Evolutionary conservation across 768 basidiomycete genomes (phyloP).

Genomic region (Hygrophorus russula): DNA sequence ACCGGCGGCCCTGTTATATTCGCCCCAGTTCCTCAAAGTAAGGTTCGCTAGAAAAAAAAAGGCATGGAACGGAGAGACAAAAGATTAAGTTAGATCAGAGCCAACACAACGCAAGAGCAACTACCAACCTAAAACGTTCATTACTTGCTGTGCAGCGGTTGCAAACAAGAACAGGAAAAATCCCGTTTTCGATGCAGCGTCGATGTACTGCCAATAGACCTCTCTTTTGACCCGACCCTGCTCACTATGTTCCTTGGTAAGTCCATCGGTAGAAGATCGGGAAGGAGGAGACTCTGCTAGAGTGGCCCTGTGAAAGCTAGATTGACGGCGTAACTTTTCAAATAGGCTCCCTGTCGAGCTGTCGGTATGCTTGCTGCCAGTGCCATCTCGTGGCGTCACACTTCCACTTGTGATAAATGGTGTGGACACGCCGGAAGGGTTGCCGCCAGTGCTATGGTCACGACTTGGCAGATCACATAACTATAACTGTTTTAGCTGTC

Average conservation of each 20-base stretch:
- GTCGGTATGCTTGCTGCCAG: not conserved
- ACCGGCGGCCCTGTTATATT: constrained; percentile 56
- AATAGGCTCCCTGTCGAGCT: not conserved
- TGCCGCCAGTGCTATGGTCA: constrained; percentile 32
- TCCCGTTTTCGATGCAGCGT: constrained; percentile 66
- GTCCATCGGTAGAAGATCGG: constrained; percentile 31
- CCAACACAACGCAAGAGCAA: constrained; percentile 12
- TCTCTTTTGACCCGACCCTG: constrained; percentile 68
- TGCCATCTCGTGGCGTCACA: constrained; percentile 17
- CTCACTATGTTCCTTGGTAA: constrained; percentile 63
- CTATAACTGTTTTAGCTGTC: not conserved
- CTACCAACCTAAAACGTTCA: not conserved
- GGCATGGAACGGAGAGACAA: constrained; percentile 27
- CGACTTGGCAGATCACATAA: constrained; percentile 16
- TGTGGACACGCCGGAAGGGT: constrained; percentile 39
- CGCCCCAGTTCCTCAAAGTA: constrained; percentile 73
- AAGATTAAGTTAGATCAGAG: constrained; percentile 40
- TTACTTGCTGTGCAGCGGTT: constrained; percentile 42
- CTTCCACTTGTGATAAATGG: constrained; percentile 31
- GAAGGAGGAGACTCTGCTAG: constrained; percentile 30
- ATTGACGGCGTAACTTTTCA: constrained; percentile 47
- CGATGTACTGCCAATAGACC: constrained; percentile 72
- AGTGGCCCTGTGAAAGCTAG: constrained; percentile 47
- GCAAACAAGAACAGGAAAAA: constrained; percentile 53
- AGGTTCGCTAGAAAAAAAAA: constrained; percentile 40